Conservation (phyloP, 176 grass and related monocot genomes). For the Eragrostis nindensis region DNA sequence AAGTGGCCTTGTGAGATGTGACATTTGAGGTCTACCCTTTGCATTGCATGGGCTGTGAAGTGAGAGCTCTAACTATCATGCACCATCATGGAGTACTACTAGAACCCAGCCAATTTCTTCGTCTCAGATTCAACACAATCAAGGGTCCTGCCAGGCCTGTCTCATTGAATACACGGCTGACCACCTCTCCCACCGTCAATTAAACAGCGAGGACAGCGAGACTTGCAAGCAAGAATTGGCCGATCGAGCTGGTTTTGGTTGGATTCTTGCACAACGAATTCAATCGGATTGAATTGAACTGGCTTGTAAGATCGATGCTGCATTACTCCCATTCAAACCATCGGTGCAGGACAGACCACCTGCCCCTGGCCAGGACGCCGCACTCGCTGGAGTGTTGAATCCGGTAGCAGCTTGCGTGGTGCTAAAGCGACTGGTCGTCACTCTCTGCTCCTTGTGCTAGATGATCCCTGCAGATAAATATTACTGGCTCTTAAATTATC, state of each 20-base stretch:
- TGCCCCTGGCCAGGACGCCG: slow-evolving; percentile 39
- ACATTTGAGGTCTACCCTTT: slow-evolving; percentile 40
- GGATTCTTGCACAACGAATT: slow-evolving; percentile 39
- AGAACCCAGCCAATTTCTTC: slow-evolving; percentile 36
- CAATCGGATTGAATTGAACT: not conserved
- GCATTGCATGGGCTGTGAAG: slow-evolving; percentile 24
- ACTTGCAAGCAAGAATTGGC: slow-evolving; percentile 3
- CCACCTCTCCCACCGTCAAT: slow-evolving; percentile 15
- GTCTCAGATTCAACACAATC: slow-evolving; percentile 66
- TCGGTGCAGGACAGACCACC: slow-evolving; percentile 37
- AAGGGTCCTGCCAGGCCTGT: slow-evolving; percentile 45
- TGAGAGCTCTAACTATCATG: slow-evolving; percentile 56
- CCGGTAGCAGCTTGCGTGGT: slow-evolving; percentile 33
- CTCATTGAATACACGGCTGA: slow-evolving; percentile 47
- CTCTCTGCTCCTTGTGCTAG: slow-evolving; percentile 15
- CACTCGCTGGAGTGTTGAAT: slow-evolving; percentile 2
- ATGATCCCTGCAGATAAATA: slow-evolving; percentile 10
- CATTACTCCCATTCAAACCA: slow-evolving; percentile 51
- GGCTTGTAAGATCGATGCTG: slow-evolving; percentile 33
- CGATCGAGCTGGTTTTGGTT: slow-evolving; percentile 50
- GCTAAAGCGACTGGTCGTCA: slow-evolving; percentile 40
- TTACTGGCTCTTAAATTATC: slow-evolving; percentile 14
- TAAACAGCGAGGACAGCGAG: slow-evolving; percentile 30
- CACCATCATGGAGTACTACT: slow-evolving; percentile 27
- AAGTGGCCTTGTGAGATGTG: slow-evolving; percentile 47